phyloP scores from a whole-genome alignment of 139 green algal genomes.

The Gonium pectorale region DNA sequence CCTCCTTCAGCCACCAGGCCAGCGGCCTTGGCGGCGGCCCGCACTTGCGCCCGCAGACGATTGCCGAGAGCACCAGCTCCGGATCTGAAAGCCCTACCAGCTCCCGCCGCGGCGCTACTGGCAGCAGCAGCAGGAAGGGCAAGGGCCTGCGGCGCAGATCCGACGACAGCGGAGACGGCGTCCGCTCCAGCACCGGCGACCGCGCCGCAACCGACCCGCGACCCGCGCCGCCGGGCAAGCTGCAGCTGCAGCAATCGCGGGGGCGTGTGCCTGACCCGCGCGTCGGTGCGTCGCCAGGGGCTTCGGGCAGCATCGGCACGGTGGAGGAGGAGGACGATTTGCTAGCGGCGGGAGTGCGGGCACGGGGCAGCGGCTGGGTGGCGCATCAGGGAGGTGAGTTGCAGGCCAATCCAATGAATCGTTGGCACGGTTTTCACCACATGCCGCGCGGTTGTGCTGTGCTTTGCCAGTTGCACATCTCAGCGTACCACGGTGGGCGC shows the following conservation, averaged over 20 bases:
- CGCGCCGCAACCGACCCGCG: neutral
- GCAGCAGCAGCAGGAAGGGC: neutral
- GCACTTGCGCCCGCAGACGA: neutral
- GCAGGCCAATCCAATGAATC: no score
- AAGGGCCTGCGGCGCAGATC: neutral
- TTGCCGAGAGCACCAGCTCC: neutral
- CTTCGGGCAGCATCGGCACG: neutral
- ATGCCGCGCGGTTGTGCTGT: no score
- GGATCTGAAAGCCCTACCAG: no score
- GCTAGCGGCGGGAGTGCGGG: neutral
- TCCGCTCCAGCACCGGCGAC: neutral
- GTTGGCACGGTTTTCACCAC: no score
- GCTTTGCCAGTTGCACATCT: no score
- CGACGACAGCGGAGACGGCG: neutral
- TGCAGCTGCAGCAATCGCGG: neutral
- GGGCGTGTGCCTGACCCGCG: conserved; percentile 11
- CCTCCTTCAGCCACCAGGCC: neutral
- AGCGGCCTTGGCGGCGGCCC: neutral
- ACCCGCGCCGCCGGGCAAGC: neutral
- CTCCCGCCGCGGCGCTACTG: neutral
- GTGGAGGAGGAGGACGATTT: conserved; percentile 16
- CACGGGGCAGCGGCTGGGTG: no score
- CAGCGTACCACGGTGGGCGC: no score
- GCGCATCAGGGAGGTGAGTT: no score
- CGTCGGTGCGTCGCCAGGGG: neutral